phyloP scores from a whole-genome alignment of 306 rosid species.

The Leucaena leucocephala region DNA sequence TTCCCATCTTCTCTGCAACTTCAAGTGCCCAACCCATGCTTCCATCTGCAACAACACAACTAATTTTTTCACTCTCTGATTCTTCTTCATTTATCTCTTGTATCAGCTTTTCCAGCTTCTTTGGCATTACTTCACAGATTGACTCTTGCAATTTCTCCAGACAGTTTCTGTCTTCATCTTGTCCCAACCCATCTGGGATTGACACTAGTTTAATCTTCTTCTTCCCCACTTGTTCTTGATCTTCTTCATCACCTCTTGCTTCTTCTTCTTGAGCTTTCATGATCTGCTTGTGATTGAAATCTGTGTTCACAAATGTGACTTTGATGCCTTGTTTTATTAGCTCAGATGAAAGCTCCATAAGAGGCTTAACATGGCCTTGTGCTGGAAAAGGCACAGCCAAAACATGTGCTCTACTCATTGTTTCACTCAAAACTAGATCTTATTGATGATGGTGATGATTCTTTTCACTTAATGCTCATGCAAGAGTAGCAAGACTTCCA shows the following conservation, averaged over 20 bases:
- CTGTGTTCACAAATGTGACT: slow-evolving; percentile 40
- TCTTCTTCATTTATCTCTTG: slow-evolving; percentile 35
- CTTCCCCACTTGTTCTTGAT: neutral
- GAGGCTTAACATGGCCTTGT: slow-evolving; percentile 59
- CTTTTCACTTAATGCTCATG: neutral
- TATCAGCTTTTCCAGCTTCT: slow-evolving; percentile 52
- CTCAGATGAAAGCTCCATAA: slow-evolving; percentile 46
- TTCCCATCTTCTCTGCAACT: slow-evolving; percentile 57
- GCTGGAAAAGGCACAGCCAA: slow-evolving; percentile 45
- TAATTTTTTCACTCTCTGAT: slow-evolving; percentile 33
- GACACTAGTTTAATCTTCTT: slow-evolving; percentile 46
- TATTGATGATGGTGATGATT: neutral
- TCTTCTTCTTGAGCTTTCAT: slow-evolving; percentile 42
- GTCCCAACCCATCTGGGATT: slow-evolving; percentile 55
- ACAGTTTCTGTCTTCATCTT: slow-evolving; percentile 50
- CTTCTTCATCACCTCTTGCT: slow-evolving; percentile 4
- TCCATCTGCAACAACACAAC: slow-evolving; percentile 49
- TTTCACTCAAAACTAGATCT: neutral
- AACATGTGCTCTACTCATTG: slow-evolving; percentile 45
- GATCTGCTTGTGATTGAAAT: slow-evolving; percentile 45
- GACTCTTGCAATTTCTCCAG: slow-evolving; percentile 41
- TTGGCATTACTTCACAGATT: slow-evolving; percentile 39
- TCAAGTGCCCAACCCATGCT: slow-evolving; percentile 52
- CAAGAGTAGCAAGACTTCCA: neutral
- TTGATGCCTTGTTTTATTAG: slow-evolving; percentile 42